Evolutionary conservation across 176 grass and related monocot genomes (phyloP).

Genomic region (Tillandsia fasciculata): DNA sequence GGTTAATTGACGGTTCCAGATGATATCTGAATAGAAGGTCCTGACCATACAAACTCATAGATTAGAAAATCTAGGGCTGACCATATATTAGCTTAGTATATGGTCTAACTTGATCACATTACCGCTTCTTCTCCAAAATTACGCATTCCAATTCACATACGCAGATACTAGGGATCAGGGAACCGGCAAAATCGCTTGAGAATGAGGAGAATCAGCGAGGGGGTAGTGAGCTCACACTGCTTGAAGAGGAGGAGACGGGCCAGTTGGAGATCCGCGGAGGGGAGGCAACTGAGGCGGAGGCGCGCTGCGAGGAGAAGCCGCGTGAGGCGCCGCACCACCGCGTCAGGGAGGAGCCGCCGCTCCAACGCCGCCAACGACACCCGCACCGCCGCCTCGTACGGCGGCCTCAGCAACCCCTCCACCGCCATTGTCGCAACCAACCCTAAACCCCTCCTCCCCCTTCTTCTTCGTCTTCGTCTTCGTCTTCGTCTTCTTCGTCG

Average conservation of each 20-base stretch:
- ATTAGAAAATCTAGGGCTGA: no score
- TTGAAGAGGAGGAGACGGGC: conserved; percentile 54
- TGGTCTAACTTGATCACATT: no score
- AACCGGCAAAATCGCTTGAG: not conserved
- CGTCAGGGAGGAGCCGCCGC: conserved; percentile 79
- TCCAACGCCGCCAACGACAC: conserved; percentile 54
- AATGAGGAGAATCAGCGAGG: not conserved
- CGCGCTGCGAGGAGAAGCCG: conserved; percentile 68
- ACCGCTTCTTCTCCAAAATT: no score
- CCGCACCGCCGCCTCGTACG: conserved; percentile 49
- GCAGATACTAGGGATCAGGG: no score
- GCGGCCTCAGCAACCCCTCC: conserved; percentile 15
- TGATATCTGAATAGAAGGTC: no score
- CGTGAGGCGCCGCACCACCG: conserved; percentile 57
- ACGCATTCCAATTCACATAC: no score
- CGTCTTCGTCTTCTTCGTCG: not conserved
- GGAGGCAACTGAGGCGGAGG: conserved; percentile 65
- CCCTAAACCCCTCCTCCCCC: not conserved
- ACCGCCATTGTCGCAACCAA: conserved; percentile 9
- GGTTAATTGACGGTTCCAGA: no score
- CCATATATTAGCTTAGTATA: no score
- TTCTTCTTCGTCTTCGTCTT: not conserved
- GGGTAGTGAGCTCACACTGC: conserved; percentile 23
- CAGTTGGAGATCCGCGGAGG: conserved; percentile 72
- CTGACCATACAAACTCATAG: no score